Evolutionary conservation across 192 early-diverging fungal species (phyloP).

Genomic region (Entomortierella chlamydospora): DNA sequence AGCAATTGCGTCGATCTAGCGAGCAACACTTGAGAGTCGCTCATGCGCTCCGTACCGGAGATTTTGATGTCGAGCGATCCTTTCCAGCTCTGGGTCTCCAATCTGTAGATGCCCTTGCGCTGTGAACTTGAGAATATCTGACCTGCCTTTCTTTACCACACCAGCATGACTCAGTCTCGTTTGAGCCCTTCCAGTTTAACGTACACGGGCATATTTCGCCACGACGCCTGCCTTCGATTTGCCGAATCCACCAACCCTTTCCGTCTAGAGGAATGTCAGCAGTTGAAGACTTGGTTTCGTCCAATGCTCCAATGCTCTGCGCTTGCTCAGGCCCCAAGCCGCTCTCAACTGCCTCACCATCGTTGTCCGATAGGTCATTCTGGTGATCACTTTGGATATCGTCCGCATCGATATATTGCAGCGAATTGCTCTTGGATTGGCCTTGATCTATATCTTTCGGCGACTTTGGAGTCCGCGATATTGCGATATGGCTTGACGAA

Average conservation of each 20-base stretch:
- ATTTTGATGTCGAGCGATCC: too few relatives aligned
- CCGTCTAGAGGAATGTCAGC: constrained; percentile 25
- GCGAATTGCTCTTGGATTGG: not conserved
- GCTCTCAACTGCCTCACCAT: not conserved
- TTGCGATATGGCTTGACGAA: not conserved
- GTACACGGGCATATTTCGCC: constrained; percentile 42
- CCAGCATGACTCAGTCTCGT: constrained; percentile 20
- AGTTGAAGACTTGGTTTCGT: constrained; percentile 11
- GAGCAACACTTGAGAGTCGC: too few relatives aligned
- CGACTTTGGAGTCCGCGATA: constrained; percentile 5
- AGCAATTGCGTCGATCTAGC: too few relatives aligned
- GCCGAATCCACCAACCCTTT: constrained; percentile 47
- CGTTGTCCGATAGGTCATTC: not conserved
- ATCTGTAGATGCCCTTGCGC: not conserved
- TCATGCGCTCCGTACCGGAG: too few relatives aligned
- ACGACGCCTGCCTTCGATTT: constrained; percentile 36
- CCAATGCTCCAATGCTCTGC: not conserved
- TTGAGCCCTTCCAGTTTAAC: not conserved
- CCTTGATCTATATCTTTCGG: not conserved
- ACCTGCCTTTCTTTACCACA: constrained; percentile 24
- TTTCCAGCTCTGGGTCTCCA: not conserved
- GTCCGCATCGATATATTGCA: constrained; percentile 5
- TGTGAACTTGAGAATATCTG: not conserved
- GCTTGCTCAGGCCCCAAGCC: not conserved
- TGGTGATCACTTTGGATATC: not conserved